Evolutionary conservation across 1,139 yeast genomes (phyloP).

Genomic region (Pichia inconspicua): DNA sequence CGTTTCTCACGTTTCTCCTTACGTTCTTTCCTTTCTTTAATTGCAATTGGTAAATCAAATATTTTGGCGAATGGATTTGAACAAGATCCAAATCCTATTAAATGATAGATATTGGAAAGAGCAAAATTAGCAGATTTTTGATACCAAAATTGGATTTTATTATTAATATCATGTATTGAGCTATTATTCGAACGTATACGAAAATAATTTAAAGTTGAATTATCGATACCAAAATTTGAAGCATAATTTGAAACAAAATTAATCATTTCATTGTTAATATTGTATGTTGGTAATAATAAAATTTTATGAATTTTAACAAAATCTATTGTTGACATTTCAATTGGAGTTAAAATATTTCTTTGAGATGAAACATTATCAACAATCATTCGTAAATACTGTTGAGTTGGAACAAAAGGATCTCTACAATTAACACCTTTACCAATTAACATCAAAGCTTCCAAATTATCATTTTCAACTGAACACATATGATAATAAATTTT

Average conservation of each 20-base stretch:
- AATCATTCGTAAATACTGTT: conserved; percentile 64
- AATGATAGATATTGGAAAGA: conserved; percentile 62
- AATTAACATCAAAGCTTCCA: conserved; percentile 69
- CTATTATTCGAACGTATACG: conserved; percentile 40
- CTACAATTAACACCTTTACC: conserved; percentile 73
- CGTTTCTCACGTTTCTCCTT: conserved; percentile 54
- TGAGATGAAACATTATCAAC: conserved; percentile 73
- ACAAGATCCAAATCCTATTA: conserved; percentile 71
- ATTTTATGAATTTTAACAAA: conserved; percentile 61
- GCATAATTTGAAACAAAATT: conserved; percentile 63
- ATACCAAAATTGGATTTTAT: conserved; percentile 60
- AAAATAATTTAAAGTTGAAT: conserved; percentile 56
- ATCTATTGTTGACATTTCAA: conserved; percentile 56
- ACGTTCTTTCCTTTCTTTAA: conserved; percentile 63
- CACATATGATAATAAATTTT: conserved; percentile 77
- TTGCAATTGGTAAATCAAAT: conserved; percentile 61
- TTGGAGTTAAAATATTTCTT: conserved; percentile 50
- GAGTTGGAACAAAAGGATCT: conserved; percentile 77
- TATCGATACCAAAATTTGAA: conserved; percentile 62
- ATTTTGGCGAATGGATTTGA: conserved; percentile 67
- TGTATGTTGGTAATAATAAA: conserved; percentile 41
- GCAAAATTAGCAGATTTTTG: conserved; percentile 72
- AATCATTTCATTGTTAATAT: conserved; percentile 42
- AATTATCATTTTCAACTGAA: conserved; percentile 71
- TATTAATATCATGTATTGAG: conserved; percentile 32